Evolutionary conservation across 495 filamentous ascomycete species (phyloP), one percentile per base, ranked within the genome.

Genomic region (Hypoxylon subgilvum): DNA sequence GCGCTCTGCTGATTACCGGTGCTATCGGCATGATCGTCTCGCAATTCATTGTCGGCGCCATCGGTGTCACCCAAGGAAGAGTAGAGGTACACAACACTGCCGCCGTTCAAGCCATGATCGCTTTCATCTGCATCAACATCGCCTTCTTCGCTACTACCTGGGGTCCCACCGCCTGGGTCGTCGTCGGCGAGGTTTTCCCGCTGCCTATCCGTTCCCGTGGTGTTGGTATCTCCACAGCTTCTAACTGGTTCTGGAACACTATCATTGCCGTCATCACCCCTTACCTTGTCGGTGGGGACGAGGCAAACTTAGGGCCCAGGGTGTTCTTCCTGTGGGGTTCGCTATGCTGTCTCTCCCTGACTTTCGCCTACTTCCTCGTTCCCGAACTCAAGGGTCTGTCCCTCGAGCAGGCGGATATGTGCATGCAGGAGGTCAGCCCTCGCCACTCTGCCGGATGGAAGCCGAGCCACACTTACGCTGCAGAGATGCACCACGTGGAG

Each of bases 191-290:
- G 72, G 85, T 86, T 70, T 91, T 84, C 82, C 87, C 87, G 52
- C 82, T 91, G 17, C 85, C 85, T 30, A 90, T 90, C 71, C 86
- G 88, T 57, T 85, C 86, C 13, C 84, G 85, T 52, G 87, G 87
- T 74, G 86, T 90, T 39, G 86, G 80, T 61, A 79, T 91, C 51
- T 87, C 86, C 35, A 90, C 88, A 27, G 82, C 87, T 32, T 88
- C 84, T 49, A 91, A 91, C 77, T 92, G 88, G 88, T 82, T 91
- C 71, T 89, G 86, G 86, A 91, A 91, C 76, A 70, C 67, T 22
- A 58, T 73, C 55, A 69, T 73, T 13, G 82, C 79, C 52, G 79
- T 85, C 74, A 86, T 88, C 66, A 87, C 82, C 17, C 86, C 86
- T 12, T 89, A 85, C 76, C 78, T 89, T 62, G 81, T 87, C 19